Conservation (phyloP, 2,329 filamentous ascomycete genomes). For the Arthrobotrys iridis region DNA sequence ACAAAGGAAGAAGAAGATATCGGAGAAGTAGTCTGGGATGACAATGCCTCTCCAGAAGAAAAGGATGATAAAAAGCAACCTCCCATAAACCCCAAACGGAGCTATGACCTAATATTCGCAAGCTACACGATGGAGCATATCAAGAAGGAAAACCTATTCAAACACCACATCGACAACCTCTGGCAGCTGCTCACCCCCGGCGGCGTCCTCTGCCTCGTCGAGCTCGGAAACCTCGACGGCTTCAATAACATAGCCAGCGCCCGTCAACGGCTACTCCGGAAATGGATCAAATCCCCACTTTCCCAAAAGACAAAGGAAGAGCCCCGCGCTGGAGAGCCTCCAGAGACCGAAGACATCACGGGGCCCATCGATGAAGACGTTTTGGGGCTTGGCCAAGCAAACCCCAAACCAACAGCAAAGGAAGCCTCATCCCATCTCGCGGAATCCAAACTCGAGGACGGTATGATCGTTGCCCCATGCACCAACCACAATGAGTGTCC, state of each 20-base stretch:
- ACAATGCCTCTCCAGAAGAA: slow-evolving; percentile 48
- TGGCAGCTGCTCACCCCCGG: slow-evolving; percentile 88
- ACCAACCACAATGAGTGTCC: slow-evolving; percentile 89
- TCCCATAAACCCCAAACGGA: slow-evolving; percentile 72
- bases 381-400: slow-evolving; percentile 3
- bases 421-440: slow-evolving; percentile 61
- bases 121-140: slow-evolving; percentile 63
- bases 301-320: slow-evolving; percentile 56
- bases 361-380: slow-evolving; percentile 59
- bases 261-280: slow-evolving; percentile 78
- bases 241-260: slow-evolving; percentile 92
- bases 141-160: slow-evolving; percentile 72
- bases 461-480: slow-evolving; percentile 78
- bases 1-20: slow-evolving; percentile 8
- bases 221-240: slow-evolving; percentile 89
- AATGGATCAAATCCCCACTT: slow-evolving; percentile 74
- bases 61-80: slow-evolving; percentile 65
- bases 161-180: slow-evolving; percentile 82
- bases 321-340: slow-evolving; percentile 57
- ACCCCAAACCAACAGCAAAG: slow-evolving; percentile 61
- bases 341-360: slow-evolving; percentile 54
- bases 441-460: slow-evolving; percentile 59
- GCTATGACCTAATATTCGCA: slow-evolving; percentile 88
- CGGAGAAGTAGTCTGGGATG: slow-evolving; percentile 58
- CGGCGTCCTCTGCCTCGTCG: slow-evolving; percentile 84